Conservation (phyloP, 768 basidiomycete species). For the Strobilomyces echinocephalus region DNA sequence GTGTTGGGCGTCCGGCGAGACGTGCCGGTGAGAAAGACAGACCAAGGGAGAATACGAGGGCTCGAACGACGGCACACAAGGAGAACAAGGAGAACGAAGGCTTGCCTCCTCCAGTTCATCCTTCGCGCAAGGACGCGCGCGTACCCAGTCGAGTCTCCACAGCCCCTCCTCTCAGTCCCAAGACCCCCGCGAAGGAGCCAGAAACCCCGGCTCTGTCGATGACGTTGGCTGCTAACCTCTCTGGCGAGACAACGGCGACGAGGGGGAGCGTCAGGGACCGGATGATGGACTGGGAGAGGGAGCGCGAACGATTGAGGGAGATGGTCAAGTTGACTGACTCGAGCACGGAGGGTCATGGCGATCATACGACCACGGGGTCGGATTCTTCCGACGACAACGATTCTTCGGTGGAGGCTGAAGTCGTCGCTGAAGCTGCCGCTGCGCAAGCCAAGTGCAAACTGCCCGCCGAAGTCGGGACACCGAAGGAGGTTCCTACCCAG, state of each 20-base stretch:
- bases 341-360: slow-evolving; percentile 39
- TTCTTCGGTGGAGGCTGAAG: slow-evolving; percentile 24
- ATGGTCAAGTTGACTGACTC: slow-evolving; percentile 59
- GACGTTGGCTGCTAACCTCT: slow-evolving; percentile 16
- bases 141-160: neutral
- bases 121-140: slow-evolving; percentile 7
- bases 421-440: slow-evolving; percentile 19
- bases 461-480: neutral
- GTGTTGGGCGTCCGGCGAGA: slow-evolving; percentile 19
- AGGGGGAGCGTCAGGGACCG: slow-evolving; percentile 47
- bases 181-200: slow-evolving; percentile 15
- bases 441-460: slow-evolving; percentile 4
- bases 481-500: neutral
- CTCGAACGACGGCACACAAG: slow-evolving; percentile 12
- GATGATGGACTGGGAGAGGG: slow-evolving; percentile 73
- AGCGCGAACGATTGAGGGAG: slow-evolving; percentile 64
- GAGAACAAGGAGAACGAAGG: slow-evolving; percentile 29
- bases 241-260: slow-evolving; percentile 12
- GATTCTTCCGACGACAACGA: slow-evolving; percentile 27
- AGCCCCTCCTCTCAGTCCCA: slow-evolving; percentile 9
- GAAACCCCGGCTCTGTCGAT: slow-evolving; percentile 7
- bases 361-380: slow-evolving; percentile 20
- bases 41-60: slow-evolving; percentile 20
- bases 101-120: neutral
- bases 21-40: slow-evolving; percentile 22